phyloP scores from a whole-genome alignment of 2,329 filamentous ascomycete species.

The Eutypa lata region DNA sequence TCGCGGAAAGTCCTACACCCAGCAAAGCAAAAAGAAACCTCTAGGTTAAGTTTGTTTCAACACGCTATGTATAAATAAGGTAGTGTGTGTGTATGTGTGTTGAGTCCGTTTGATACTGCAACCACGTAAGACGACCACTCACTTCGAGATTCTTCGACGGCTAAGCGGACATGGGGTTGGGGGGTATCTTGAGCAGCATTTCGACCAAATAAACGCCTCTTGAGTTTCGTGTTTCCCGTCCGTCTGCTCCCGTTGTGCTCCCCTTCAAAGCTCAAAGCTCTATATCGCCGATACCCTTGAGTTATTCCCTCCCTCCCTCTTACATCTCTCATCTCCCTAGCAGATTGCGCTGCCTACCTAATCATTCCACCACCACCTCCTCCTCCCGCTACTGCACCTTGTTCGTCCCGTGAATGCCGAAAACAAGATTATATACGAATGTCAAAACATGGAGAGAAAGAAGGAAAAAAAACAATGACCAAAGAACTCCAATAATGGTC shows the following conservation, averaged over 20 bases:
- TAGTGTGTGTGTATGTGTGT: no score
- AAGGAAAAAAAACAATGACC: not conserved
- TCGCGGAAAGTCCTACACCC: no score
- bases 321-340: no score
- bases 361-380: no score
- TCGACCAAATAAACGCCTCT: not conserved
- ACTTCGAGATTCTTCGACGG: no score
- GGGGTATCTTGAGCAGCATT: not conserved
- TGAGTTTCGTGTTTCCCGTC: not conserved
- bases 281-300: not conserved
- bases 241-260: not conserved
- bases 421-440: not conserved
- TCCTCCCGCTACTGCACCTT: no score
- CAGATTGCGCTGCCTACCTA: no score
- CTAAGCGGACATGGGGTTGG: not conserved
- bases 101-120: no score
- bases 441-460: not conserved
- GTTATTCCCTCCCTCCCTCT: not conserved
- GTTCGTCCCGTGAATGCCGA: not conserved
- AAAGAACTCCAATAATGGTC: not conserved
- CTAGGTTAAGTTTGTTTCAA: not conserved
- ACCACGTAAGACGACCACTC: no score
- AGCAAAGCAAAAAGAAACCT: not conserved
- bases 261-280: not conserved
- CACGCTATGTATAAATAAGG: no score